A percentile compares a stretch with the other conserved stretches of the same genome.
Evolutionary conservation across 805 yeast species (phyloP).

Genomic region (Kodamaea fukazawae): DNA sequence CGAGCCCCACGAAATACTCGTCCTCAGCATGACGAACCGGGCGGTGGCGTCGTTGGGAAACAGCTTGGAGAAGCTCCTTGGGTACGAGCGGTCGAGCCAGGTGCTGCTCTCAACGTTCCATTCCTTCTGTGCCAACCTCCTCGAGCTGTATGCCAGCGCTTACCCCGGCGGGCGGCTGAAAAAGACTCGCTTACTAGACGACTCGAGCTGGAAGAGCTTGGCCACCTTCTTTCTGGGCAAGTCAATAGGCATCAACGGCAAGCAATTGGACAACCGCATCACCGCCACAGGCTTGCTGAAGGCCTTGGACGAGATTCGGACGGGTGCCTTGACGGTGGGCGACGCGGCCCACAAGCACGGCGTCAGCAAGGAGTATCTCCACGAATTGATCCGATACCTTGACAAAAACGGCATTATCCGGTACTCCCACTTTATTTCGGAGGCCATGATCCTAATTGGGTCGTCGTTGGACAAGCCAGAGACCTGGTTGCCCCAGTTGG

Average conservation of each 20-base stretch:
- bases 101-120: conserved; percentile 60
- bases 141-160: conserved; percentile 34
- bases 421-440: conserved; percentile 35
- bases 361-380: conserved; percentile 27
- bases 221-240: conserved; percentile 35
- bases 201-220: conserved; percentile 47
- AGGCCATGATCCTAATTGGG: conserved; percentile 28
- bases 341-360: conserved; percentile 23
- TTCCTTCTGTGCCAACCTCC: conserved; percentile 52
- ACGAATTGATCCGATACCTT: conserved; percentile 26
- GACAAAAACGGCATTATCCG: conserved; percentile 33
- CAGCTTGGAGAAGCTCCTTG: conserved; percentile 31
- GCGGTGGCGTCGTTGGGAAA: conserved; percentile 52
- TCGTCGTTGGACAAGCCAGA: conserved; percentile 7
- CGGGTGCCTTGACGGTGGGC: conserved; percentile 19
- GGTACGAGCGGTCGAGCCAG: conserved; percentile 26
- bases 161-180: conserved; percentile 11
- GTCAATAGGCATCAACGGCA: conserved; percentile 26
- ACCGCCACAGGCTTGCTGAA: conserved; percentile 23
- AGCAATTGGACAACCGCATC: conserved; percentile 21
- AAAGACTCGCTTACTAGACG: conserved; percentile 45
- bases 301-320: conserved; percentile 22
- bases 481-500: conserved; percentile 21
- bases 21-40: conserved; percentile 66
- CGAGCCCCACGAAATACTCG: conserved; percentile 54